A percentile compares a stretch with the other conserved stretches of the same genome.
phyloP scores from a whole-genome alignment of 768 basidiomycete genomes.

The Omphalotus guepiniiformis region DNA sequence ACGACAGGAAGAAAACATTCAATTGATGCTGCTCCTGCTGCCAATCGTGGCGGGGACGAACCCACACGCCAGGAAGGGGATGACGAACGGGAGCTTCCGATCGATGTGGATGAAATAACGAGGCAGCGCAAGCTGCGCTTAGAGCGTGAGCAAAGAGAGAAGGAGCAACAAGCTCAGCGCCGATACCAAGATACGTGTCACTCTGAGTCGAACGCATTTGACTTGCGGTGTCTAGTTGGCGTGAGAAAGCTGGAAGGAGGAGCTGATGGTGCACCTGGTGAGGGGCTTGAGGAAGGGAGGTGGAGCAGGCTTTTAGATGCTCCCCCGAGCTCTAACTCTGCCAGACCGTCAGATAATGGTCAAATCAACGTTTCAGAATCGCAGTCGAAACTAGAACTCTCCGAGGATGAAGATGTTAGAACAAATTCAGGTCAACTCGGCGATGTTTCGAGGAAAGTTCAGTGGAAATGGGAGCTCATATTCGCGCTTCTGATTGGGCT shows the following conservation, averaged over 20 bases:
- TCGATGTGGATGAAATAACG: slow-evolving; percentile 42
- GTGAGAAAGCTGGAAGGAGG: slow-evolving; percentile 51
- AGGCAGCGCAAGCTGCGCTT: slow-evolving; percentile 37
- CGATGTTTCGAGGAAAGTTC: too few species aligned
- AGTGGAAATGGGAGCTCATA: slow-evolving; percentile 5
- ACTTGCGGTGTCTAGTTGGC: slow-evolving; percentile 62
- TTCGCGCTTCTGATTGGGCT: not conserved
- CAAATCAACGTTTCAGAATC: not conserved
- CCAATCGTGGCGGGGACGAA: slow-evolving; percentile 6
- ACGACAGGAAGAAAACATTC: slow-evolving; percentile 28
- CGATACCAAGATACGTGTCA: slow-evolving; percentile 5
- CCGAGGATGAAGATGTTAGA: too few species aligned
- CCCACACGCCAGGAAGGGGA: not conserved
- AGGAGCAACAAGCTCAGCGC: slow-evolving; percentile 11
- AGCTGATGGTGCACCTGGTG: slow-evolving; percentile 11
- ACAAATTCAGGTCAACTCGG: too few species aligned
- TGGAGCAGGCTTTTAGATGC: not conserved
- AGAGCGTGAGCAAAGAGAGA: slow-evolving; percentile 23
- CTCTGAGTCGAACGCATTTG: slow-evolving; percentile 23
- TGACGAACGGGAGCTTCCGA: slow-evolving; percentile 27
- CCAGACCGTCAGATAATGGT: not conserved
- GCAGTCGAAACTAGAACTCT: too few species aligned
- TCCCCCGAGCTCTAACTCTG: not conserved
- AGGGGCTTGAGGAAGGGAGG: not conserved
- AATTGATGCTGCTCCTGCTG: not conserved